Base-by-base conservation (phyloP, 208 protist genomes). In the Acanthamoeba culbertsoni region DNA sequence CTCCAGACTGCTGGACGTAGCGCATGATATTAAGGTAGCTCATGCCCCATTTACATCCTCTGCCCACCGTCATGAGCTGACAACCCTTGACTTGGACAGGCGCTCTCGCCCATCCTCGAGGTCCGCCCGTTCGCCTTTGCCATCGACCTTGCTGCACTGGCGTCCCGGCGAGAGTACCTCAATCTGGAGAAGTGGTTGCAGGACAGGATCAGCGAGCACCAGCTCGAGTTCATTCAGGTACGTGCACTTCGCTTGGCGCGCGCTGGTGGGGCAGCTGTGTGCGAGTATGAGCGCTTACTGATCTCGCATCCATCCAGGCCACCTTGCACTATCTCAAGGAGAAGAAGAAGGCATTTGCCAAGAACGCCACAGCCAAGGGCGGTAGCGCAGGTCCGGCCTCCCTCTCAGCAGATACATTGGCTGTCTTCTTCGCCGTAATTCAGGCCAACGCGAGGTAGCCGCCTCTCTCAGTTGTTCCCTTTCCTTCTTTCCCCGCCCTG, bases 121-220 rank as follows among this genome's bases (percentile, higher is more conserved):
- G 59, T 71, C n/a, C 89, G 88, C 26, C 93, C 89, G 8, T 96
- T 94, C 91, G 26, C 79, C 37, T 97, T 98, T 42, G 53, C 94
- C n/a, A 96, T 98, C 77, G 96, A 98, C 31, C 91, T 98, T 18
- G 97, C 96, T 20, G 65, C 65, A 0, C 93, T 97, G n/a, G 96
- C 96, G 16, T 59, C 93, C 12, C 94, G 94, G 7, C 71, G 96
- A 75, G 96, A 97, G 31, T 95, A 95, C 43, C 93, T 98, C 35
- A 96, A 97, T 57, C 91, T 98, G 18, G 96, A 96, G 42, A 94
- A 93, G 90, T 97, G 96, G 97, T 46, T 96, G 8, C 71, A 94
- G 40, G 95, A 96, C 18, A 55, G 90, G 18, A 84, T 95, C n/a
- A 91, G 63, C 33, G 65, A 91, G 42, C n/a, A 93, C 82, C 28